Base-by-base conservation (phyloP, 1,284 basidiomycete genomes). In the Athelia psychrophila region DNA sequence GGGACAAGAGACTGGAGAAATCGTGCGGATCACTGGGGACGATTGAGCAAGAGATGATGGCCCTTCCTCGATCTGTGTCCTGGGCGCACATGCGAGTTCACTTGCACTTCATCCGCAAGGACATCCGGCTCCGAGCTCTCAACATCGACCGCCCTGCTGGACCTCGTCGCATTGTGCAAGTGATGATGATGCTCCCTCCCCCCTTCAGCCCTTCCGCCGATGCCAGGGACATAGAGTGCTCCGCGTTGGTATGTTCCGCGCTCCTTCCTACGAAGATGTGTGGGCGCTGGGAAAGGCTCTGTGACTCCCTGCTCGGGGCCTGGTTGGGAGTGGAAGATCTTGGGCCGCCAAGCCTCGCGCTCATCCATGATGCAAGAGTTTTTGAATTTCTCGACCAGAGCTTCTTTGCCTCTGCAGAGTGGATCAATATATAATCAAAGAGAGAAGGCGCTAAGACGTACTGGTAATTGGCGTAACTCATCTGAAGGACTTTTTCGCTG, bases 401-500 rank as follows among this genome's bases (percentile, higher is more conserved):
- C 87, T 69, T 91, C 89, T 64, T 93, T 93, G 36, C 91, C 91
- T 72, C 89, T 88, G 62, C 19, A 49, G 48, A n/a, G 20, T 18
- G 16, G n/a, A n/a, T 42, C 38, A 42, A 16, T 42, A 19, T 52
- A 25, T 51, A 24, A 51, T n/a, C 44, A 47, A 46, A 51, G 48
- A 50, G 19, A 30, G 24, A 19, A 10, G 24, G 47, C 40, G 33
- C 20, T 23, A 49, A 49, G 30, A 78, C 84, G 53, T 60, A 89
- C 87, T 93, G 91, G 60, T 90, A 91, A 57, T 88, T 91, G 2
- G 91, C 91, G 60, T 93, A 93, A 57, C 84, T 86, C 86, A 93
- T 90, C 60, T 91, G 87, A 27, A 93, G 70, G 13, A 91, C 83
- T 64, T 94, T 94, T 67, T 93, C 89, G 52, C 88, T 91, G 15